Percentiles rank a stretch among this genome's conserved stretches.
Conservation (phyloP, 345 rosid species). For the Melastoma malabathricum region DNA sequence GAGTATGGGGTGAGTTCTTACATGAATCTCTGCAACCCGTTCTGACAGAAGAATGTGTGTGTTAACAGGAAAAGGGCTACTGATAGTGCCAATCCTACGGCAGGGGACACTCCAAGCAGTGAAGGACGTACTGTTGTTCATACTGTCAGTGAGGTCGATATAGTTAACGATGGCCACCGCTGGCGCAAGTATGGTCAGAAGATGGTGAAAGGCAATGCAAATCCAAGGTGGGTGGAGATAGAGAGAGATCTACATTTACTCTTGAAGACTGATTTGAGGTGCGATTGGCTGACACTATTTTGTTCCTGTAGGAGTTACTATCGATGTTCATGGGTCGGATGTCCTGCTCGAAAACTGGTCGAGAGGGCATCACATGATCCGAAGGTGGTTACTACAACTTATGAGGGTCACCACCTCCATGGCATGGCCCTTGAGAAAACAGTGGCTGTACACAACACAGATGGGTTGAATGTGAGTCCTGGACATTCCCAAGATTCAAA, state of each 20-base stretch:
- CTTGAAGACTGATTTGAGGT: too few species aligned
- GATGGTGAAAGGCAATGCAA: slow-evolving; percentile 83
- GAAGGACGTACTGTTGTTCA: slow-evolving; percentile 51
- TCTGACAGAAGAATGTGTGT: slow-evolving; percentile 7
- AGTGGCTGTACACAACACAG: too few species aligned
- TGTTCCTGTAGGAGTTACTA: slow-evolving; percentile 63
- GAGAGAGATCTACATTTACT: background rate
- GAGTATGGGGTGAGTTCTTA: too few species aligned
- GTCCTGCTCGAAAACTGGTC: slow-evolving; percentile 72
- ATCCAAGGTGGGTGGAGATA: slow-evolving; percentile 54
- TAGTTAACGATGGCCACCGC: slow-evolving; percentile 86
- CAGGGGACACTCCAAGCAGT: slow-evolving; percentile 31
- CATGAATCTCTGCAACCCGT: background rate
- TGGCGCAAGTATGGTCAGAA: slow-evolving; percentile 99
- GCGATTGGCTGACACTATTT: too few species aligned
- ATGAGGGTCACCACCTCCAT: slow-evolving; percentile 84
- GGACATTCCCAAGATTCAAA: too few species aligned
- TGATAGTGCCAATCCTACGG: slow-evolving; percentile 19
- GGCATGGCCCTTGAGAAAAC: too few species aligned
- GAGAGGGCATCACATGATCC: slow-evolving; percentile 17
- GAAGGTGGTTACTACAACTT: slow-evolving; percentile 32
- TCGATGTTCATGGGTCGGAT: slow-evolving; percentile 85
- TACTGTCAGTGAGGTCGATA: slow-evolving; percentile 19
- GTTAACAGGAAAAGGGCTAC: slow-evolving; percentile 57
- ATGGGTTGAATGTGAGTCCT: too few species aligned